Evolutionary conservation across 345 rosid species (phyloP).

Genomic region (Triadica sebifera): DNA sequence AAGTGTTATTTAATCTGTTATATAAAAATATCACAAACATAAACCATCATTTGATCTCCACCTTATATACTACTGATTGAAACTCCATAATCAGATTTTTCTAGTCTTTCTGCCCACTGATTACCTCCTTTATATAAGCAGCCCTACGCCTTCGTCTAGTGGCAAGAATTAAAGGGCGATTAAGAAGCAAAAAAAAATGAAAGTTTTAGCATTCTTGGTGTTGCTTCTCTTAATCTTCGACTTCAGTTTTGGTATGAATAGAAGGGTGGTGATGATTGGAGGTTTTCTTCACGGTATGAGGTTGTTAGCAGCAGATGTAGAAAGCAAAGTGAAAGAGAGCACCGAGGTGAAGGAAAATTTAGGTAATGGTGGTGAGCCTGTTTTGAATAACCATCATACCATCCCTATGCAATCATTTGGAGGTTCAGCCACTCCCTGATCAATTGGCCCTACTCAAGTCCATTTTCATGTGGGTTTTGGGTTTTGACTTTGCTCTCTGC

Average conservation of each 20-base stretch:
- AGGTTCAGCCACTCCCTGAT: conserved; percentile 8
- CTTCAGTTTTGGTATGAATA: conserved; percentile 8
- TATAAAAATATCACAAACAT: neutral
- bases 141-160: neutral
- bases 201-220: conserved; percentile 6
- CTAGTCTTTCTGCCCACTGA: conserved; percentile 7
- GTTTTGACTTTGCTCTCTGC: too few species aligned
- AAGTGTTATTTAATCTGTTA: neutral
- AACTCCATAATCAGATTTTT: conserved; percentile 24
- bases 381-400: conserved; percentile 19
- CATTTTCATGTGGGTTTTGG: too few species aligned
- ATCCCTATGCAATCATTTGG: conserved; percentile 21
- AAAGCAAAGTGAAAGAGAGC: too few species aligned
- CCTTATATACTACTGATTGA: neutral
- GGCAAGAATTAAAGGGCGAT: neutral
- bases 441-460: neutral
- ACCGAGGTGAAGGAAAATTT: neutral
- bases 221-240: conserved; percentile 4
- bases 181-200: conserved; percentile 5
- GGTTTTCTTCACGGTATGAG: neutral
- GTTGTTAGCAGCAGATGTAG: too few species aligned
- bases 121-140: neutral
- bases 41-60: neutral
- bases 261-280: conserved; percentile 11
- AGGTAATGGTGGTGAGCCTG: conserved; percentile 3